phyloP scores from a whole-genome alignment of 345 rosid genomes.

The Gossypium sturtianum region DNA sequence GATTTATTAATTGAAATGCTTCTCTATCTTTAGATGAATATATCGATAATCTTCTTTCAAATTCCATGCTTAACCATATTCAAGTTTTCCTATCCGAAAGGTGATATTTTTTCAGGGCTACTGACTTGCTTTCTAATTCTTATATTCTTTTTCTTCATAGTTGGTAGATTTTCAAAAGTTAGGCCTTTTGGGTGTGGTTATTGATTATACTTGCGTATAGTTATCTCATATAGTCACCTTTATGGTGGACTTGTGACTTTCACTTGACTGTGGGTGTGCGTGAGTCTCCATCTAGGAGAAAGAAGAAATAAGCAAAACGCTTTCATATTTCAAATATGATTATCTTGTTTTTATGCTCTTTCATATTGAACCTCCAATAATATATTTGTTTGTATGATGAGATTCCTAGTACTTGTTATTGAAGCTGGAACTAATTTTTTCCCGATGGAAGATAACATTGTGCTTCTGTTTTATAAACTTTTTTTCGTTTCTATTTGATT shows the following conservation, averaged over 20 bases:
- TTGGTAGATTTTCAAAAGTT: background rate
- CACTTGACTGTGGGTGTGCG: background rate
- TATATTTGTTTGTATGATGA: background rate
- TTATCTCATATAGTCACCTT: background rate
- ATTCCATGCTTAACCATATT: background rate
- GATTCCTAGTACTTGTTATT: background rate
- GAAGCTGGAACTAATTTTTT: background rate
- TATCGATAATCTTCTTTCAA: background rate
- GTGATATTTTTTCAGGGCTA: background rate
- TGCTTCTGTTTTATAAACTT: background rate
- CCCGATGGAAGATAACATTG: background rate
- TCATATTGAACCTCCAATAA: background rate
- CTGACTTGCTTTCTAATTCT: background rate
- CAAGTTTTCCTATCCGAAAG: background rate
- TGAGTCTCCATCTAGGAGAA: background rate
- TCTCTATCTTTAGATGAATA: background rate
- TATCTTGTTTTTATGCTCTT: background rate
- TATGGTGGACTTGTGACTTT: background rate
- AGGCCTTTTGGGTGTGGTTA: background rate
- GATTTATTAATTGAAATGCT: background rate
- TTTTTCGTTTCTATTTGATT: conserved; percentile 21
- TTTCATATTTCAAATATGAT: background rate
- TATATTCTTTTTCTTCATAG: background rate
- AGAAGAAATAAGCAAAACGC: background rate
- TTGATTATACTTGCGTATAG: background rate